These are phyloP conservation scores for Glomus cerebriforme DNA, from an alignment of 192 early-diverging fungal genomes.

Conservation along the genomic window DNA sequence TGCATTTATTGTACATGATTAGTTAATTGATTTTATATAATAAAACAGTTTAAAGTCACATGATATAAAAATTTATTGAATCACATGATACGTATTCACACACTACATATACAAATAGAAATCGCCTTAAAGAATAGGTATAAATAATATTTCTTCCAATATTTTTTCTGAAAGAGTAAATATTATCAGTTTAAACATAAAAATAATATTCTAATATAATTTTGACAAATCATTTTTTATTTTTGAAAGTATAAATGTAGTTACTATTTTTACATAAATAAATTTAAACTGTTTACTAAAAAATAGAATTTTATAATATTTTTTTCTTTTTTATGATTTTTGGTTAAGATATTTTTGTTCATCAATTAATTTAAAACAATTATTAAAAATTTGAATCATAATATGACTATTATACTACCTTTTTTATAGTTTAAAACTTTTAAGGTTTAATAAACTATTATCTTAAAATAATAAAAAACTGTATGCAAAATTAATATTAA, in stretches of 20 bases:
- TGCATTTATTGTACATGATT: no score
- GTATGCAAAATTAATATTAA: neutral
- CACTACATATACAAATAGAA: no score
- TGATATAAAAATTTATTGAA: no score
- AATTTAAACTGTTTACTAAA: neutral
- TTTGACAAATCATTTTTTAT: neutral
- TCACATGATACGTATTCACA: no score
- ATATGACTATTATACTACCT: neutral
- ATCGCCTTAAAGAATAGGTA: neutral
- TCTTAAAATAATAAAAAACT: neutral
- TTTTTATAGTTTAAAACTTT: neutral
- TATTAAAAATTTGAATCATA: neutral
- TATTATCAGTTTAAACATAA: neutral
- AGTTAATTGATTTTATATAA: no score
- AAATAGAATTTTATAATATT: neutral
- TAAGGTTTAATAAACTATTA: neutral
- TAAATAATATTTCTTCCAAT: neutral
- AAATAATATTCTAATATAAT: neutral
- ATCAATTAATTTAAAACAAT: neutral
- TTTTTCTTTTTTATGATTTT: neutral
- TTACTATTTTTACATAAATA: neutral
- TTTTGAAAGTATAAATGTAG: neutral
- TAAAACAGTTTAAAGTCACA: no score
- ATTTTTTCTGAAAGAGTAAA: neutral
- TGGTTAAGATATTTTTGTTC: neutral